phyloP scores from a whole-genome alignment of 192 early-diverging fungal genomes.

The Coemansia sp. region DNA sequence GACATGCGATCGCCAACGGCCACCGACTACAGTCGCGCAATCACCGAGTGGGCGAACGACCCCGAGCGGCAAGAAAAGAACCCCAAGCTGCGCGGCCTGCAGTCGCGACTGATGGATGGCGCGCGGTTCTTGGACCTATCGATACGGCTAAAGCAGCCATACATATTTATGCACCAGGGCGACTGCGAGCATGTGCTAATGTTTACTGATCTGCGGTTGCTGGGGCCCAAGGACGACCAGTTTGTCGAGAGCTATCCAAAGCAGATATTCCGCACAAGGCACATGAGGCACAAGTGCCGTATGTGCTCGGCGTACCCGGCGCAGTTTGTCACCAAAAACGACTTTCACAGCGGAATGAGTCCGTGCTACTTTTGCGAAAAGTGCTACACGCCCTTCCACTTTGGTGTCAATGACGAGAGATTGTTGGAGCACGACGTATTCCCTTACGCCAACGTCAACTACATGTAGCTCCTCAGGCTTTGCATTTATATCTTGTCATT shows the following conservation, averaged over 20 bases:
- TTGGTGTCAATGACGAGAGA: constrained; percentile 55
- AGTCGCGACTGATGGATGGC: constrained; percentile 59
- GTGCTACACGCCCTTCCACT: constrained; percentile 72
- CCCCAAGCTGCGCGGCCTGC: constrained; percentile 49
- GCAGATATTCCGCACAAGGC: constrained; percentile 55
- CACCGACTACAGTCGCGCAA: constrained; percentile 64
- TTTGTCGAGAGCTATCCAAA: constrained; percentile 55
- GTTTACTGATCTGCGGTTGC: constrained; percentile 59
- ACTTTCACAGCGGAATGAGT: constrained; percentile 65
- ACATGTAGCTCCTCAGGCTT: constrained; percentile 17
- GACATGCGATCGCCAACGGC: constrained; percentile 62
- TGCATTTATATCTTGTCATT: not conserved
- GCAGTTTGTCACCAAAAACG: constrained; percentile 66
- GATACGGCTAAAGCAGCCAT: constrained; percentile 63
- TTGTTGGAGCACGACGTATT: constrained; percentile 56
- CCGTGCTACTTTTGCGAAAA: constrained; percentile 68
- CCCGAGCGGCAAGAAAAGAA: constrained; percentile 50
- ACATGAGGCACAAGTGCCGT: constrained; percentile 57
- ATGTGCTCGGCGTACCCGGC: constrained; percentile 62
- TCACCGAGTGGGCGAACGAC: constrained; percentile 69
- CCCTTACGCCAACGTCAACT: constrained; percentile 52
- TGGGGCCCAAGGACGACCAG: constrained; percentile 56
- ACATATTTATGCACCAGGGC: constrained; percentile 75
- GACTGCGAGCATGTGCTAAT: constrained; percentile 73
- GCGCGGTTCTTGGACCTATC: constrained; percentile 61